Evolutionary conservation across 352 stramenopile species (phyloP), one percentile per base, ranked within the genome.

Genomic region (Lagenidium giganteum): DNA sequence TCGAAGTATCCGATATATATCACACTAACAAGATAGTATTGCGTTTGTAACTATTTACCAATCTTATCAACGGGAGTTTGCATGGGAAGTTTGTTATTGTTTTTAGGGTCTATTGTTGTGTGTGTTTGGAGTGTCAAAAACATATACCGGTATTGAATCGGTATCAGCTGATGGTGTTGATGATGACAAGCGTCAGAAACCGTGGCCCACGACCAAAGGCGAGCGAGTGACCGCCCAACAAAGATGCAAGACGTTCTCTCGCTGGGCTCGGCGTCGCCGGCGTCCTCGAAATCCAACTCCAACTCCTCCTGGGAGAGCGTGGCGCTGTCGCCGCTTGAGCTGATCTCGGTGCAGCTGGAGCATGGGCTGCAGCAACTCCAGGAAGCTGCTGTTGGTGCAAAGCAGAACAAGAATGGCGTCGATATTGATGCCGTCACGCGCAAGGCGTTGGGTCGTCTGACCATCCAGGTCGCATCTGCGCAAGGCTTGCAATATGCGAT

Each of bases 401-500:
- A 75, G 54, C 71, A 75, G 47, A 93, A 93, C 59, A 86, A 78
- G 56, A 56, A 88, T 28, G 81, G 76, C n/a, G 67, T 93, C 23
- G 81, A 93, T 45, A 21, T 89, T 25, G 48, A 77, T 32, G 27
- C 54, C 32, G 64, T 49, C 31, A 73, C 73, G 18, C 61, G 70
- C 36, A 90, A 86, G 42, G 78, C 76, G 17, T 55, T 57, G 18
- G 81, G 81, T 5, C 42, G 56, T 18, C 44, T 87, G 22, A 57
- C 38, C 7, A 60, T 93, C 43, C 56, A 74, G 27, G 72, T 91
- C 16, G 39, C 83, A 16, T 43, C 51, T 2, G 76, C 64, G 25
- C 16, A 82, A 57, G 51, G 61, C 40, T 18, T 67, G 55, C 47
- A 33, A 18, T 25, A 55, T 33, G 58, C 67, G 22, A 55, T 70